A percentile compares a stretch with the other conserved stretches of the same genome.
phyloP scores from a whole-genome alignment of 345 rosid genomes.

The Limnanthes douglasii region DNA sequence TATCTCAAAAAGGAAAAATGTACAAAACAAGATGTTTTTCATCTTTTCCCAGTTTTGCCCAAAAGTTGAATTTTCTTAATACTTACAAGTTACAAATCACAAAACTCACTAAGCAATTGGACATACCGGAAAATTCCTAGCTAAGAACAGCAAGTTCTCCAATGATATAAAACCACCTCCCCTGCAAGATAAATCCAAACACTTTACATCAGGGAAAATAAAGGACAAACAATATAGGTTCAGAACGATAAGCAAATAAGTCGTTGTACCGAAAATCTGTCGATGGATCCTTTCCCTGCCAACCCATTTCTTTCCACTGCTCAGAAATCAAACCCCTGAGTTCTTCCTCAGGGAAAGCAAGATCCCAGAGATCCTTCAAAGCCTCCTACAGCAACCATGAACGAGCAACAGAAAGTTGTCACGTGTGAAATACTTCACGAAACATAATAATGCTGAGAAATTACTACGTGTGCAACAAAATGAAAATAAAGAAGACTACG shows the following conservation, averaged over 20 bases:
- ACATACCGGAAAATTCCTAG: constrained; percentile 66
- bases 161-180: constrained; percentile 98
- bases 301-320: constrained; percentile 99
- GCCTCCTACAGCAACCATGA: constrained; percentile 46
- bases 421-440: no score
- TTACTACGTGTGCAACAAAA: no score
- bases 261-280: constrained; percentile 78
- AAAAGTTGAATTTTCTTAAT: no score
- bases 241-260: constrained; percentile 4
- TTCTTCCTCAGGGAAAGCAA: constrained; percentile 87
- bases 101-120: neutral
- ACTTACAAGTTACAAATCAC: no score
- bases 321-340: constrained; percentile 79
- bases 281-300: constrained; percentile 99
- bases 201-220: neutral
- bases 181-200: constrained; percentile 34
- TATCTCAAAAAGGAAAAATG: no score
- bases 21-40: no score
- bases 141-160: constrained; percentile 91
- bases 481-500: neutral
- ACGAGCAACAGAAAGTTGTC: constrained; percentile 1
- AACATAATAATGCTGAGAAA: no score
- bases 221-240: neutral
- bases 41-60: no score
- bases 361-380: constrained; percentile 75